phyloP scores from a whole-genome alignment of 2,329 filamentous ascomycete species.

The Hypoxylon sp. region DNA sequence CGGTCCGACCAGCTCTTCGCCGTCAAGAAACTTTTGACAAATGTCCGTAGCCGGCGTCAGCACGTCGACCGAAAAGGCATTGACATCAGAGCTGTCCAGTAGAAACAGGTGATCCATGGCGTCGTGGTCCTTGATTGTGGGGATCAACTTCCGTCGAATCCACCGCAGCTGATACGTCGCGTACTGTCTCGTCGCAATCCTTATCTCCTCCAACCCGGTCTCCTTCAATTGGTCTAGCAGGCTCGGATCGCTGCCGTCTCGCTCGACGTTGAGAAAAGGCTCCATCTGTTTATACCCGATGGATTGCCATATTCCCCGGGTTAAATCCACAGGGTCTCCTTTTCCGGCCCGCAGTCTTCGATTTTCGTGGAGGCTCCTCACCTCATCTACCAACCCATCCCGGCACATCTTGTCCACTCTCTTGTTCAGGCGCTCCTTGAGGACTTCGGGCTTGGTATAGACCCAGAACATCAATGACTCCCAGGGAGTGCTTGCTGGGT shows the following conservation, averaged over 20 bases:
- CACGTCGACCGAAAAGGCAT: constrained; percentile 69
- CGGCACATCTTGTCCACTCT: constrained; percentile 87
- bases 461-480: constrained; percentile 84
- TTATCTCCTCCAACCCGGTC: constrained; percentile 75
- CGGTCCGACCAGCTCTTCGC: constrained; percentile 61
- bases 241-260: constrained; percentile 40
- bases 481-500: constrained; percentile 49
- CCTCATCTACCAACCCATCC: constrained; percentile 59
- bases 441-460: constrained; percentile 72
- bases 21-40: constrained; percentile 68
- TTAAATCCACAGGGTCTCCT: constrained; percentile 70
- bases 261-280: constrained; percentile 66
- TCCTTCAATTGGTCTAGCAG: constrained; percentile 64
- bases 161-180: constrained; percentile 84
- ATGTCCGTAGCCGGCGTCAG: constrained; percentile 69
- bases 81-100: constrained; percentile 78
- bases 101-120: constrained; percentile 72
- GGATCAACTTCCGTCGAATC: constrained; percentile 84
- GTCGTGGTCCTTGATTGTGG: constrained; percentile 66
- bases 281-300: constrained; percentile 96
- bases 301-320: constrained; percentile 91
- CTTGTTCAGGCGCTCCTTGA: constrained; percentile 75
- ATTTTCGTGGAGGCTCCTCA: constrained; percentile 55
- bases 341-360: constrained; percentile 46
- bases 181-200: constrained; percentile 86